Percentiles rank a stretch among this genome's conserved stretches.
Conservation (phyloP, 257 asterid species). For the Asclepias syriaca region DNA sequence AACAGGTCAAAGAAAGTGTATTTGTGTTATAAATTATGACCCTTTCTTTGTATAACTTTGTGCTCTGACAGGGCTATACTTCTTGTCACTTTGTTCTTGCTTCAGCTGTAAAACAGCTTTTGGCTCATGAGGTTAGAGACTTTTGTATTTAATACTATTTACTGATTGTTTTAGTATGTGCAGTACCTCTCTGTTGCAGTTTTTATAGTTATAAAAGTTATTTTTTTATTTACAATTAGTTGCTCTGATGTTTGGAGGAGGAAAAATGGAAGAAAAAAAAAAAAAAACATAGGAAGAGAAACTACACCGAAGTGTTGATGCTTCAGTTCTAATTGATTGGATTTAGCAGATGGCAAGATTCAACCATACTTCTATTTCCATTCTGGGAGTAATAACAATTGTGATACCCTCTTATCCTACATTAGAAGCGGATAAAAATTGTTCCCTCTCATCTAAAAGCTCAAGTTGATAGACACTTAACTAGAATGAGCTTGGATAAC, state of each 20-base stretch:
- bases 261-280: too few species aligned
- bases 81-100: conserved; percentile 65
- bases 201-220: neutral
- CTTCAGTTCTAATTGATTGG: neutral
- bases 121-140: conserved; percentile 76
- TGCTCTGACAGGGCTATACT: conserved; percentile 55
- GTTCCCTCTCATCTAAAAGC: too few species aligned
- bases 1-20: neutral
- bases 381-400: neutral
- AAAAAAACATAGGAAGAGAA: neutral
- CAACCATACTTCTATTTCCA: neutral
- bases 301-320: neutral
- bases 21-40: neutral
- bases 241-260: neutral
- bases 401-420: neutral
- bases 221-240: neutral
- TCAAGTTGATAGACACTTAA: too few species aligned
- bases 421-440: neutral
- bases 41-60: neutral
- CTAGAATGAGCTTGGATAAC: neutral
- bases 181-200: neutral
- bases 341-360: neutral
- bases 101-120: conserved; percentile 67
- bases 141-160: neutral
- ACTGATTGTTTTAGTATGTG: neutral